Evolutionary conservation across 495 filamentous ascomycete genomes (phyloP), one percentile per base, ranked within the genome.

Genomic region (Xylaria nigripes): DNA sequence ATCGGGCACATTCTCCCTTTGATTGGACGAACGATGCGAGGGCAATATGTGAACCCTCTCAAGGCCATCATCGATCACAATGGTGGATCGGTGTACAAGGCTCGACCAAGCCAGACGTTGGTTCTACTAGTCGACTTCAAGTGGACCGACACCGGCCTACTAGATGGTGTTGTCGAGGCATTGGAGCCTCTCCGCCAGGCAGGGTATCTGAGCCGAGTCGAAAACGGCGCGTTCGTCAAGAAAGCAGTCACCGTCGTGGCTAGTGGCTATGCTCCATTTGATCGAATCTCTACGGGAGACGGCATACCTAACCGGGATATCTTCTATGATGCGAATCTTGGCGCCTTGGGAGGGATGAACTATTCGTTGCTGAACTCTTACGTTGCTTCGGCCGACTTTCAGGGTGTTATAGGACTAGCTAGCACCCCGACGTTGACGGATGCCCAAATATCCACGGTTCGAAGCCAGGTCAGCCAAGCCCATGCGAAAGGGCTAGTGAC

Each of bases 71-170:
- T 69, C 3, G 62, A 69, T 36, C 59, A 66, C 27, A 67, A 69
- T 54, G 60, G 60, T 1, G 64, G 63, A 13, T 59, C 50, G 13
- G 64, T 87, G 5, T 86, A 82, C 61, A 74, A 79, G 45, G 58
- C 76, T 3, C 67, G 70, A 42, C 68, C 76, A 2, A 58, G 55
- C 5, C 81, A 83, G 60, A 81, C 81, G 2, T 69, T 89, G 1
- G 77, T 76, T 55, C 72, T 90, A 22, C 81, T 86, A 51, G 73
- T 90, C 30, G 86, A 90, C 57, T 64, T 86, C 61, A 90, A 90
- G 62, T 76, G 76, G 3, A 50, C 61, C 40, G 68, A 61, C 34
- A 57, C 58, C 15, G 50, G 55, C 12, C 75, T 72, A 1, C 79
- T 77, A 68, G 73, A 75, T 10, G 60, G 60, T 8, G 81, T 86